These are phyloP conservation scores for Tricholoma furcatifolium DNA, from an alignment of 768 basidiomycete species.

Conservation along the genomic window DNA sequence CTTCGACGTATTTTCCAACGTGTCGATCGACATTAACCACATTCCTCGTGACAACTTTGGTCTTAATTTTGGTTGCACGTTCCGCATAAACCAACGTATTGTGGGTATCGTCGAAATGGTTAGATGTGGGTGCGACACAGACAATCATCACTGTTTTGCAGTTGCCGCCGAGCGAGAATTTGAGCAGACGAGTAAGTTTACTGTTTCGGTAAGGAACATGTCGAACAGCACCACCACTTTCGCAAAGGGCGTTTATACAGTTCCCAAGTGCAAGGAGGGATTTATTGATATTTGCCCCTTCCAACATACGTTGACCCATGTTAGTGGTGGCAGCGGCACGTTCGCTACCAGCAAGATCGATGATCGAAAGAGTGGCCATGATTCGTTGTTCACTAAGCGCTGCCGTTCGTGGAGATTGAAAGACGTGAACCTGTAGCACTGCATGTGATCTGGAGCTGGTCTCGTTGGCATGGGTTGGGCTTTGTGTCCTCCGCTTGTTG, in stretches of 20 bases:
- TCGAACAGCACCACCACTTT: slow-evolving; percentile 82
- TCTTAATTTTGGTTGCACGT: slow-evolving; percentile 97
- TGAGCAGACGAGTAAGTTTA: slow-evolving; percentile 95
- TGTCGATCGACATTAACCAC: slow-evolving; percentile 94
- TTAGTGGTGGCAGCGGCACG: slow-evolving; percentile 95
- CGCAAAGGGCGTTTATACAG: slow-evolving; percentile 98
- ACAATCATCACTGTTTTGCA: slow-evolving; percentile 99
- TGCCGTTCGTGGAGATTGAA: slow-evolving; percentile 82
- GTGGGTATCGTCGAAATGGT: slow-evolving; percentile 97
- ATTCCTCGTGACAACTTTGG: slow-evolving; percentile 93
- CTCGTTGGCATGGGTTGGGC: slow-evolving; percentile 94
- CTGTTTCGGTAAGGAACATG: slow-evolving; percentile 98
- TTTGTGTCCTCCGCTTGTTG: slow-evolving; percentile 86
- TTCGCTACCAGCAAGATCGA: slow-evolving; percentile 97
- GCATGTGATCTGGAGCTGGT: slow-evolving; percentile 97
- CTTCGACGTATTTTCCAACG: slow-evolving; percentile 93
- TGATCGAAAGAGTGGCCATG: slow-evolving; percentile 93
- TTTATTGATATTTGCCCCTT: slow-evolving; percentile 99
- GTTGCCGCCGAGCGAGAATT: slow-evolving; percentile 97
- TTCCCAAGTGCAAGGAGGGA: slow-evolving; percentile 96
- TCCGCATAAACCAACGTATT: slow-evolving; percentile 98
- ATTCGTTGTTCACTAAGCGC: slow-evolving; percentile 79
- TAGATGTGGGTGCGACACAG: slow-evolving; percentile 92
- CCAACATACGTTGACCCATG: slow-evolving; percentile 97
- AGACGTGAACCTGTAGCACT: slow-evolving; percentile 93